Evolutionary conservation across 371 early-diverging fungal species (phyloP).

Genomic region (Catenaria anguillulae): DNA sequence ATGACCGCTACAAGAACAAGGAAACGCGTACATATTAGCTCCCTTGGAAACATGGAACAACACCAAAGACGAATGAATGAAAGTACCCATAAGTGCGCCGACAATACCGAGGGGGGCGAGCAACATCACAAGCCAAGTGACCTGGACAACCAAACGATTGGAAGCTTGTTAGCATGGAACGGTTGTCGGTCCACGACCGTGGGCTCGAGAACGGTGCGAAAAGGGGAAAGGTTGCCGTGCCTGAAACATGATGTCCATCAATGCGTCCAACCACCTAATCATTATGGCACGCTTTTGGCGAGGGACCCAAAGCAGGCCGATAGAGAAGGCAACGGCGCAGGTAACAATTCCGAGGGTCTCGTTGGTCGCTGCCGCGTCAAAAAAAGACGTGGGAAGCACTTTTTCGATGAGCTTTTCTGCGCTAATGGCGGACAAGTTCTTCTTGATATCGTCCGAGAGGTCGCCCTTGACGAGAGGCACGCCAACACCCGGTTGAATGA

Average conservation of each 20-base stretch:
- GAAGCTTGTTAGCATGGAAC: constrained; percentile 3
- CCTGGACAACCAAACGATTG: too few relatives aligned
- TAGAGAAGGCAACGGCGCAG: constrained; percentile 51
- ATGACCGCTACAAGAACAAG: too few relatives aligned
- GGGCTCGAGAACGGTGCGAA: neutral
- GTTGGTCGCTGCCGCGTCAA: constrained; percentile 29
- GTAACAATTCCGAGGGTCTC: constrained; percentile 51
- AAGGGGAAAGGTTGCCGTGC: too few relatives aligned
- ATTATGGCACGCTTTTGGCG: constrained; percentile 30
- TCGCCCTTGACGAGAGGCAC: constrained; percentile 18
- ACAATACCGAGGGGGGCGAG: constrained; percentile 62
- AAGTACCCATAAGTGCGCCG: constrained; percentile 24
- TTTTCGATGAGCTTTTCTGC: constrained; percentile 28
- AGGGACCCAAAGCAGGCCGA: constrained; percentile 36
- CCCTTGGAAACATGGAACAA: too few relatives aligned
- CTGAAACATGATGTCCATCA: constrained; percentile 52
- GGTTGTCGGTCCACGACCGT: constrained; percentile 7
- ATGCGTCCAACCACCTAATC: constrained; percentile 37
- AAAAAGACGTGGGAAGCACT: constrained; percentile 42
- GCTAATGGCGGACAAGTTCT: constrained; percentile 13
- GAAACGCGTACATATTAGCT: too few relatives aligned
- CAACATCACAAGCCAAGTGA: constrained; percentile 41
- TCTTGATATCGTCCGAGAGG: constrained; percentile 29
- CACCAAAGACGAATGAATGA: too few relatives aligned
- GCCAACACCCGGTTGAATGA: constrained; percentile 46